Evolutionary conservation across 352 stramenopile genomes (phyloP).

Genomic region (Lagenidium giganteum): DNA sequence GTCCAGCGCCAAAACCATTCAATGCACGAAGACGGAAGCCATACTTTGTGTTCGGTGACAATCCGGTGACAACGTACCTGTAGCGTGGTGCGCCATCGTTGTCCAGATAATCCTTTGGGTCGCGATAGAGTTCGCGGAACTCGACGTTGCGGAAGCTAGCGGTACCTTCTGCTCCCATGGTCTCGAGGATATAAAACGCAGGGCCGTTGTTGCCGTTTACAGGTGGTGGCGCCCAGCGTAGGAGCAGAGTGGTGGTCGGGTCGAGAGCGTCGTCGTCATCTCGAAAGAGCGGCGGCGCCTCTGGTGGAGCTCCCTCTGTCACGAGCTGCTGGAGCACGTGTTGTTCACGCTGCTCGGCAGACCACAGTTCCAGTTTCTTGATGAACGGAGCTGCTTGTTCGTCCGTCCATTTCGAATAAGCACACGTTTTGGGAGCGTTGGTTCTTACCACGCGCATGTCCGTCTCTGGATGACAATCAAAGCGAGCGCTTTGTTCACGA

Average conservation of each 20-base stretch:
- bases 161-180: conserved; percentile 66
- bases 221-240: conserved; percentile 63
- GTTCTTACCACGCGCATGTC: conserved; percentile 63
- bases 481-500: conserved; percentile 40
- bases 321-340: conserved; percentile 61
- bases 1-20: conserved; percentile 86
- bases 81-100: conserved; percentile 78
- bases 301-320: conserved; percentile 55
- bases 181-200: conserved; percentile 82
- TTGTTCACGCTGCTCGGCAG: conserved; percentile 61
- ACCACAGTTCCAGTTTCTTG: conserved; percentile 75
- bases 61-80: conserved; percentile 49
- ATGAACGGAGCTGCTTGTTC: conserved; percentile 40
- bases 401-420: conserved; percentile 61
- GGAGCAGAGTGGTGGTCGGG: conserved; percentile 58
- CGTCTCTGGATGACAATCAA: conserved; percentile 52
- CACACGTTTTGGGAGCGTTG: conserved; percentile 43
- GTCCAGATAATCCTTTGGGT: conserved; percentile 83
- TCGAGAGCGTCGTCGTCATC: conserved; percentile 50
- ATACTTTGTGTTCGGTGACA: conserved; percentile 87
- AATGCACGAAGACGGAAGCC: conserved; percentile 85
- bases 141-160: conserved; percentile 58
- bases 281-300: conserved; percentile 46
- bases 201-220: conserved; percentile 60
- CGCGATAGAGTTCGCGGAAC: conserved; percentile 81